Evolutionary conservation across 768 basidiomycete species (phyloP).

Genomic region (Leccinum obscurum): DNA sequence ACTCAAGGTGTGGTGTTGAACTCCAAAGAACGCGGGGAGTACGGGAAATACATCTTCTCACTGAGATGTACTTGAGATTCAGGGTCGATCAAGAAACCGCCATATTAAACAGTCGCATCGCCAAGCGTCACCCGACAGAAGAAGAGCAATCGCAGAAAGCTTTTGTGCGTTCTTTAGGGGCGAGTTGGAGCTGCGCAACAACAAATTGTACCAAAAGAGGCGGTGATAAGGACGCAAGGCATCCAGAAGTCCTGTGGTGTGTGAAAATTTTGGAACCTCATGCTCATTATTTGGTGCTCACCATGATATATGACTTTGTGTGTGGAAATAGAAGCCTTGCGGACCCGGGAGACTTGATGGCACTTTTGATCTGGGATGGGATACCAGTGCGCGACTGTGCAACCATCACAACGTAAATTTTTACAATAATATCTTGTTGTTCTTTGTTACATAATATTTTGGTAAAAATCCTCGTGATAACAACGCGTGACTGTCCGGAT

Average conservation of each 20-base stretch:
- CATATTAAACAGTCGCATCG: not conserved
- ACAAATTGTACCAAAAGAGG: not conserved
- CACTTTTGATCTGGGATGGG: not conserved
- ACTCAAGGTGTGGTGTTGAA: not conserved
- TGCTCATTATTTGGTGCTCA: not conserved
- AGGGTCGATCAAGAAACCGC: not conserved
- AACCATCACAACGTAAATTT: not conserved
- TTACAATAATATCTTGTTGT: no score
- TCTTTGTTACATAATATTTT: not conserved
- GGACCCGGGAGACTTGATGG: not conserved
- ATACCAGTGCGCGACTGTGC: not conserved
- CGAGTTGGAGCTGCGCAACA: not conserved
- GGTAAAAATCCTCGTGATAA: not conserved
- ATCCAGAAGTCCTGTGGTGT: not conserved
- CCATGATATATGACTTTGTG: not conserved
- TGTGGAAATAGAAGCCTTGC: not conserved
- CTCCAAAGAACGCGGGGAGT: not conserved
- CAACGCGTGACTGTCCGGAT: not conserved
- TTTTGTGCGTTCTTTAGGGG: not conserved
- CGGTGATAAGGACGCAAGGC: not conserved
- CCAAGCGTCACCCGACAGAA: not conserved
- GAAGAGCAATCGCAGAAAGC: not conserved
- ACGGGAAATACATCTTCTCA: not conserved
- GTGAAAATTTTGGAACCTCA: not conserved
- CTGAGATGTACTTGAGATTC: not conserved